Conservation (phyloP, 2,329 filamentous ascomycete species). For the Madurella fahalii region DNA sequence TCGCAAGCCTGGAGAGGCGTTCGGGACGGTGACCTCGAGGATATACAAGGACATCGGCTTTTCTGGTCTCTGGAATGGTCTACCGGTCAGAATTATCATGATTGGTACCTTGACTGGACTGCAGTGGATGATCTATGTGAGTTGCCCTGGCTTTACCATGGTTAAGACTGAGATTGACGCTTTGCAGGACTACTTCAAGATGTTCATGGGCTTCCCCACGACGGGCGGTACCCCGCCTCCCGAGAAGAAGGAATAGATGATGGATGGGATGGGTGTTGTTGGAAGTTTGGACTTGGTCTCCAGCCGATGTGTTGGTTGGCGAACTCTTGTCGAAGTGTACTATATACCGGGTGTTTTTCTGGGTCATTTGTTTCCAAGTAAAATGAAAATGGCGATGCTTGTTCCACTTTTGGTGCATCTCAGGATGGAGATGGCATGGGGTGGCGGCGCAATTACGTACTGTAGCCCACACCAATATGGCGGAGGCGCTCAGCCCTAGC, state of each 20-base stretch:
- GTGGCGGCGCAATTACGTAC: too few species aligned
- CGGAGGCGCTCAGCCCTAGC: too few species aligned
- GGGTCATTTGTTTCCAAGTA: too few species aligned
- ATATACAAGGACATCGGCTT: conserved; percentile 90
- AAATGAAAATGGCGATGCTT: too few species aligned
- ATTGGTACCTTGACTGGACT: conserved; percentile 76
- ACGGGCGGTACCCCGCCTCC: conserved; percentile 64
- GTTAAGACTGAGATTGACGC: conserved; percentile 20
- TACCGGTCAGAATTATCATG: conserved; percentile 85
- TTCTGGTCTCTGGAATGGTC: conserved; percentile 82
- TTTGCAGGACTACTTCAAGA: conserved; percentile 76
- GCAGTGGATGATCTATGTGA: conserved; percentile 89
- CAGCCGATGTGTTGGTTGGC: not conserved
- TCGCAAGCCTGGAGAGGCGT: conserved; percentile 70
- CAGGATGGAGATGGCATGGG: too few species aligned
- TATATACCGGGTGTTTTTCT: too few species aligned
- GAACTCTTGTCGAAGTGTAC: not conserved
- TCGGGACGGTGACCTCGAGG: conserved; percentile 68
- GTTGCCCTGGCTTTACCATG: conserved; percentile 24
- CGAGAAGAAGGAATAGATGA: conserved; percentile 42
- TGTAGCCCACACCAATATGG: too few species aligned
- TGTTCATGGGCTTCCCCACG: conserved; percentile 81
- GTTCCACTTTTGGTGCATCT: too few species aligned
- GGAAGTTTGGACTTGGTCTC: not conserved
- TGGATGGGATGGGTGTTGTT: not conserved